Evolutionary conservation across 768 basidiomycete genomes (phyloP).

Genomic region (Boletus sensibilis): DNA sequence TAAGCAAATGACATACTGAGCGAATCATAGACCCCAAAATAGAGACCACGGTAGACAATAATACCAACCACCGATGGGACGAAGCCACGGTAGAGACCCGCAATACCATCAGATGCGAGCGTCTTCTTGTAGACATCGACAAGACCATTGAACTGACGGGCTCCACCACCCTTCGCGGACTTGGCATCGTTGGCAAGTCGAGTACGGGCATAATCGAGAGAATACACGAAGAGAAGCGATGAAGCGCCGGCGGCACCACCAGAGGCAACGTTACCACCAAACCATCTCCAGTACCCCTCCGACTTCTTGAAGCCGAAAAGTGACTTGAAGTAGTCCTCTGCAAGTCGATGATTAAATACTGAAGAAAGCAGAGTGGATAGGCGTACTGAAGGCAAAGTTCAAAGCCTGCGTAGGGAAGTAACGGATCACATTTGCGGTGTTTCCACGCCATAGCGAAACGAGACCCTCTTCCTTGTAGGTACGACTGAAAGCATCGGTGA

Average conservation of each 20-base stretch:
- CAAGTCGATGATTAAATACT: conserved; percentile 4
- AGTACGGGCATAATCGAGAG: conserved; percentile 98
- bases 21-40: conserved; percentile 96
- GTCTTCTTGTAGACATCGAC: conserved; percentile 98
- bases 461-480: conserved; percentile 96
- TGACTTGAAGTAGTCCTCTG: conserved; percentile 98
- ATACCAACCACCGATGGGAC: conserved; percentile 99
- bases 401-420: conserved; percentile 99
- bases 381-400: conserved; percentile 99
- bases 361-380: neutral
- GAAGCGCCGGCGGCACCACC: conserved; percentile 99
- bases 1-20: conserved; percentile 61
- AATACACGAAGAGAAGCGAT: conserved; percentile 99
- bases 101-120: conserved; percentile 94
- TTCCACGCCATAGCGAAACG: conserved; percentile 96
- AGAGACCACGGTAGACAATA: conserved; percentile 99
- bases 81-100: conserved; percentile 99
- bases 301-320: conserved; percentile 97
- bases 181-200: conserved; percentile 98
- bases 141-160: conserved; percentile 98
- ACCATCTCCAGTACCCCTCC: conserved; percentile 98
- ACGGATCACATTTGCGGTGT: conserved; percentile 99
- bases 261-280: conserved; percentile 95
- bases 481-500: conserved; percentile 86
- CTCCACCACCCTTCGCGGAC: conserved; percentile 87